Evolutionary conservation across 176 grass and related monocot genomes (phyloP), one percentile per base, ranked within the genome.

Genomic region (Echinochloa phyllopogon): DNA sequence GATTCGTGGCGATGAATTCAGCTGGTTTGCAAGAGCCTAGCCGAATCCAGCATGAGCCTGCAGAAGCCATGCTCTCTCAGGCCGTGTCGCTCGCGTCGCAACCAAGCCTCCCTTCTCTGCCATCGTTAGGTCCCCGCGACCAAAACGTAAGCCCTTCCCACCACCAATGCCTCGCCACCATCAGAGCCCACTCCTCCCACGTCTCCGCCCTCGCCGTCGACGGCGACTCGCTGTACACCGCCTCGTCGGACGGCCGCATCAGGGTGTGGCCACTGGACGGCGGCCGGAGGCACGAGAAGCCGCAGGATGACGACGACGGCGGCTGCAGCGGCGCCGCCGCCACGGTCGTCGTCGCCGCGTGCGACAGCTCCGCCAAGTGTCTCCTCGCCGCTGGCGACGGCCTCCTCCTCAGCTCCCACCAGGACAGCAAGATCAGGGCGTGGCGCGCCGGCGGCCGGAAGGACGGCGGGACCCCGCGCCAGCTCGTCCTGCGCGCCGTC

Each of bases 351-450:
- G 77, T 56, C 4, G 86, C 37, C 11, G 25, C 36, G 80, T 69
- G 64, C 29, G 44, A 43, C 74, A 90, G 88, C 78, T 70, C 90
- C 2, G 76, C 87, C 45, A 95, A 95, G 85, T 83, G 82, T 9
- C 58, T 92, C 2, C 53, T 92, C 15, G 86, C 85, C 42, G 53
- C 71, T 1, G 73, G 61, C 27, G 43, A 48, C 4, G 85, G 71
- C 9, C 56, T 49, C 62, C n/a, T 95, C 66, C 80, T 93, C 41
- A 91, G 84, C 76, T 83, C 93, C 25, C 90, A 93, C 83, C 93
- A 95, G n/a, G 88, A 95, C 72, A 81, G 87, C 27, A 89, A 91
- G 86, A 91, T 95, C 79, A 84, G 80, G 17, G 93, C 73, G 48
- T 95, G 90, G 88, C 86, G 65, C 2, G 65, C n/a, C n/a, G 40